A percentile compares a stretch with the other conserved stretches of the same genome.
phyloP scores from a whole-genome alignment of 768 basidiomycete genomes.

The Russula brevipes region DNA sequence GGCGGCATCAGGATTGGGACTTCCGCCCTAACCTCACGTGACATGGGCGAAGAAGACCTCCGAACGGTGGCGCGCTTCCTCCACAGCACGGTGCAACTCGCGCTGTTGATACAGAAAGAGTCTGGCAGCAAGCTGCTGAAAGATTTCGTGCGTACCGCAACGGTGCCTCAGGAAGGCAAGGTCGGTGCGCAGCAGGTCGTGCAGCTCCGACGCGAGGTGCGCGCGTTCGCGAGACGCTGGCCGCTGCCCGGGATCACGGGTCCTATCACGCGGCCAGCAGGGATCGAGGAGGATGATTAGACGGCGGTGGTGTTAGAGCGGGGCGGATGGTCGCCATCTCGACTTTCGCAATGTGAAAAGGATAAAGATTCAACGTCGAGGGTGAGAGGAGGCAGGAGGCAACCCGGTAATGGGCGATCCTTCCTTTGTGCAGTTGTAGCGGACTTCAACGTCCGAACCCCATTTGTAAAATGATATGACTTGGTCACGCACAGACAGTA shows the following conservation, averaged over 20 bases:
- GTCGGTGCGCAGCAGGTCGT: conserved; percentile 65
- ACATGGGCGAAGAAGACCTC: conserved; percentile 87
- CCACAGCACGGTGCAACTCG: conserved; percentile 90
- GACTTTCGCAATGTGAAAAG: background rate
- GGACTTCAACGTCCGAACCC: conserved; percentile 27
- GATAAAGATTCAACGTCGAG: conserved; percentile 25
- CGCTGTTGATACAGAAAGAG: conserved; percentile 86
- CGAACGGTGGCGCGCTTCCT: conserved; percentile 84
- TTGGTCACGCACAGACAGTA: background rate
- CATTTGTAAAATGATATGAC: background rate
- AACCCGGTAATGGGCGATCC: background rate
- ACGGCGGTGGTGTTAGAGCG: background rate
- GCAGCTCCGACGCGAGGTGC: conserved; percentile 75
- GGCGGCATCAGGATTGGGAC: conserved; percentile 97
- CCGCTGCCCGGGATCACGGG: conserved; percentile 81
- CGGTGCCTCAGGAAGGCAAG: conserved; percentile 60
- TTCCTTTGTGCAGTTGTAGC: conserved; percentile 6
- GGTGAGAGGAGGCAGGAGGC: background rate
- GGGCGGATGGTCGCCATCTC: background rate
- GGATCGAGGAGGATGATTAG: conserved; percentile 51
- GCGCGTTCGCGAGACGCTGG: conserved; percentile 77
- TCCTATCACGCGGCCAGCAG: conserved; percentile 49
- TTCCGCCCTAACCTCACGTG: conserved; percentile 87
- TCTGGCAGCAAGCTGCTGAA: conserved; percentile 92
- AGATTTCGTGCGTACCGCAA: conserved; percentile 87